Evolutionary conservation across 768 basidiomycete species (phyloP).

Genomic region (Suillus brevipes): DNA sequence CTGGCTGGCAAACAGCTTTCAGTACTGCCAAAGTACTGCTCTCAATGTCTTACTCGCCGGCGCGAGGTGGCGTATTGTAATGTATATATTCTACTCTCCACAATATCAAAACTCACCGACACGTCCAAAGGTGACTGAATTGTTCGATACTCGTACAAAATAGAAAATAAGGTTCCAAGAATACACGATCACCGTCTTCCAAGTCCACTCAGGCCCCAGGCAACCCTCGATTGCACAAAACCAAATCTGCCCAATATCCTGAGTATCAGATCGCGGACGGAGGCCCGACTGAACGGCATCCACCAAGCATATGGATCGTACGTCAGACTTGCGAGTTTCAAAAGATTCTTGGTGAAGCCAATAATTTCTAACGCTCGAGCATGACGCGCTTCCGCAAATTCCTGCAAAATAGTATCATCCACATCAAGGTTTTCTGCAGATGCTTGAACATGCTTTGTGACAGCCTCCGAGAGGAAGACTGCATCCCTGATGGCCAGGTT

Average conservation of each 20-base stretch:
- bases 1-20: not conserved
- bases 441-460: slow-evolving; percentile 36
- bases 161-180: not conserved
- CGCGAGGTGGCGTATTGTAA: not conserved
- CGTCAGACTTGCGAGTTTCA: slow-evolving; percentile 25
- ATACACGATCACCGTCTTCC: slow-evolving; percentile 18
- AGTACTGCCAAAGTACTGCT: not conserved
- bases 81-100: not conserved
- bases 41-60: not conserved
- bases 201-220: slow-evolving; percentile 29
- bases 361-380: slow-evolving; percentile 44
- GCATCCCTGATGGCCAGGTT: slow-evolving; percentile 60
- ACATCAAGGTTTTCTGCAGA: slow-evolving; percentile 9
- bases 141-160: not conserved
- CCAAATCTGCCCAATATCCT: slow-evolving; percentile 21
- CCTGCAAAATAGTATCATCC: slow-evolving; percentile 33
- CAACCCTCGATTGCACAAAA: slow-evolving; percentile 17
- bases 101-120: not conserved
- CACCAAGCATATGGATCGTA: slow-evolving; percentile 21
- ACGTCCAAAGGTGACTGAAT: not conserved
- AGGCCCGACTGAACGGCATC: slow-evolving; percentile 26
- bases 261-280: slow-evolving; percentile 28
- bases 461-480: slow-evolving; percentile 43
- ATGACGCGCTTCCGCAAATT: slow-evolving; percentile 39
- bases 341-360: slow-evolving; percentile 37